Evolutionary conservation across 371 early-diverging fungal genomes (phyloP).

Genomic region (Haplosporangium sp.): DNA sequence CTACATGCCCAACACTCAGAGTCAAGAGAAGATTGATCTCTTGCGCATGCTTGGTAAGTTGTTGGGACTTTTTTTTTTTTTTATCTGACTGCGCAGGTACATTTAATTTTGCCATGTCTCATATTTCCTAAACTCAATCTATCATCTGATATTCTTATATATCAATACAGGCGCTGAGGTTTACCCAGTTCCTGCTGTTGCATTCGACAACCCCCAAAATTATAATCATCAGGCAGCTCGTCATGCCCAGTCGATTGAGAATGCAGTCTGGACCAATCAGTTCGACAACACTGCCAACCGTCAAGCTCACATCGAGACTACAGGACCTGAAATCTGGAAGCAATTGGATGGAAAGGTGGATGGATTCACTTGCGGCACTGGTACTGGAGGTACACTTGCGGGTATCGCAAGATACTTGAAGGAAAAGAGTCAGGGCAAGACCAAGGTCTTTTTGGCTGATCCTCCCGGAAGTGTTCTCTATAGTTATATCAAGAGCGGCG

Average conservation of each 20-base stretch:
- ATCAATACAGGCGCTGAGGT: constrained; percentile 78
- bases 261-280: constrained; percentile 97
- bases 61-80: constrained; percentile 6
- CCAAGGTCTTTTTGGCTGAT: constrained; percentile 90
- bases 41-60: constrained; percentile 83
- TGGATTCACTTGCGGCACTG: constrained; percentile 92
- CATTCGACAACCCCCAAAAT: constrained; percentile 92
- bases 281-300: constrained; percentile 89
- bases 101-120: not conserved
- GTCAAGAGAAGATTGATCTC: constrained; percentile 94
- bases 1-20: constrained; percentile 97
- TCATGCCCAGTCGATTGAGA: constrained; percentile 81
- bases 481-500: constrained; percentile 80
- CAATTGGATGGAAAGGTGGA: constrained; percentile 88
- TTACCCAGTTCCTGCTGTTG: constrained; percentile 89
- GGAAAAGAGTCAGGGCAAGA: constrained; percentile 68
- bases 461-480: constrained; percentile 94
- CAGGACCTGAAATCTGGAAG: constrained; percentile 93
- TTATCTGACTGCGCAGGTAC: constrained; percentile 9
- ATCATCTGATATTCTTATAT: not conserved
- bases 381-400: constrained; percentile 94
- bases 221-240: constrained; percentile 95
- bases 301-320: constrained; percentile 93
- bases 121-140: not conserved
- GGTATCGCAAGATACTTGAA: constrained; percentile 89